phyloP scores from a whole-genome alignment of 306 rosid species.

The Arachis stenosperma region DNA sequence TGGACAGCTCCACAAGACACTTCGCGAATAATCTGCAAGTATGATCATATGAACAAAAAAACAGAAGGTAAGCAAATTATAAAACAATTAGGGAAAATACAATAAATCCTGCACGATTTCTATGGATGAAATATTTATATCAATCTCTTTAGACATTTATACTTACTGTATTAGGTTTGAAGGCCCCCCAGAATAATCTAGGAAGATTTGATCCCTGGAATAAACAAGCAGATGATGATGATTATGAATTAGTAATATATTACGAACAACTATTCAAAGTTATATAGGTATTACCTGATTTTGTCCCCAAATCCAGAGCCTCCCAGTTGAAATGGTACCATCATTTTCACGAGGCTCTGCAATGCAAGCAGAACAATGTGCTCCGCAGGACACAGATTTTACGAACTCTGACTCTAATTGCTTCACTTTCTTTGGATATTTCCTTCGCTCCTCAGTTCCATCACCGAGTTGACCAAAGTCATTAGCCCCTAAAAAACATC shows the following conservation, averaged over 20 bases:
- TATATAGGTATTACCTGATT: conserved; percentile 66
- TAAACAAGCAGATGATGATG: conserved; percentile 25
- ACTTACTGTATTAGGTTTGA: conserved; percentile 73
- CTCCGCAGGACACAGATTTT: conserved; percentile 87
- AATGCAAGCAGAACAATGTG: conserved; percentile 92
- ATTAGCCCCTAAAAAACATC: conserved; percentile 66
- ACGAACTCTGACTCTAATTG: conserved; percentile 75
- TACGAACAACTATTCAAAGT: conserved; percentile 19
- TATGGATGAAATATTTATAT: conserved; percentile 1
- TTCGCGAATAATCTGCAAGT: conserved; percentile 70
- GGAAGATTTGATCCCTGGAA: conserved; percentile 88
- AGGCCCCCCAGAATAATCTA: conserved; percentile 87
- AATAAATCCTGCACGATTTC: background rate
- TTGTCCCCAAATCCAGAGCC: conserved; percentile 99
- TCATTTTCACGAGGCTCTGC: conserved; percentile 81
- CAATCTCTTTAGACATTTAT: conserved; percentile 3
- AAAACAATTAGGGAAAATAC: conserved; percentile 16
- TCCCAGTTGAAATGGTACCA: conserved; percentile 62
- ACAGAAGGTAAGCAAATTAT: conserved; percentile 23
- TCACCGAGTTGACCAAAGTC: conserved; percentile 96
- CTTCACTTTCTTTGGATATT: conserved; percentile 73
- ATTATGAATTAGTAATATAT: background rate
- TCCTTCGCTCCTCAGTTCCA: conserved; percentile 84
- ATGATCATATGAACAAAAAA: conserved; percentile 23
- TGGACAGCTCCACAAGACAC: conserved; percentile 98